Conservation (phyloP, 208 protist species). For the Crithidia thermophila region DNA sequence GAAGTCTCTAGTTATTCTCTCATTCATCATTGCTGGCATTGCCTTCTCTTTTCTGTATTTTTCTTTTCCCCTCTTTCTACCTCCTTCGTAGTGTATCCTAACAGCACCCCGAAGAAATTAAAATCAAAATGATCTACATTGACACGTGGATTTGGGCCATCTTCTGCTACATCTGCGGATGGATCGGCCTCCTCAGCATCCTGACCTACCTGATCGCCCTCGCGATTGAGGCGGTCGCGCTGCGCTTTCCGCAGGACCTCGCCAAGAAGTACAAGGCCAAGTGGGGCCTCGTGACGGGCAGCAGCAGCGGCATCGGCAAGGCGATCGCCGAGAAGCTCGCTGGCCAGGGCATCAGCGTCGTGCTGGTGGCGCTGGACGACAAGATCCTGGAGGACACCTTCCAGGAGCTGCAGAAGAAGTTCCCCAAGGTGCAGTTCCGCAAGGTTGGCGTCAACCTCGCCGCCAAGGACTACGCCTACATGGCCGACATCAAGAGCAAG, state of each 20-base stretch:
- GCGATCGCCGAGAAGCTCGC: conserved; percentile 95
- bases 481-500: conserved; percentile 64
- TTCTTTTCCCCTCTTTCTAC: not conserved
- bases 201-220: conserved; percentile 63
- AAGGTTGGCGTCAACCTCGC: conserved; percentile 90
- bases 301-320: conserved; percentile 95
- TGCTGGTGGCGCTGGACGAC: conserved; percentile 91
- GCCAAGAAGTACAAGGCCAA: conserved; percentile 79
- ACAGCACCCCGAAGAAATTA: conserved; percentile 21
- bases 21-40: conserved; percentile 17
- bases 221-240: conserved; percentile 53
- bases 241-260: conserved; percentile 75
- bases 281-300: conserved; percentile 94
- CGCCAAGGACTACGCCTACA: conserved; percentile 70
- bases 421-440: conserved; percentile 76
- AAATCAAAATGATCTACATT: conserved; percentile 69
- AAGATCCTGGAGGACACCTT: conserved; percentile 83
- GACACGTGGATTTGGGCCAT: conserved; percentile 56
- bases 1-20: not conserved
- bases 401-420: conserved; percentile 74
- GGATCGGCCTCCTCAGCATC: conserved; percentile 81
- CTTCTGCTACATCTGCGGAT: conserved; percentile 63
- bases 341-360: conserved; percentile 88
- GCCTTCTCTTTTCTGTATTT: conserved; percentile 1
- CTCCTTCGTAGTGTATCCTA: conserved; percentile 3